Percentiles rank a stretch among this genome's conserved stretches.
phyloP scores from a whole-genome alignment of 2,329 filamentous ascomycete genomes.

The Epichloe sp. region DNA sequence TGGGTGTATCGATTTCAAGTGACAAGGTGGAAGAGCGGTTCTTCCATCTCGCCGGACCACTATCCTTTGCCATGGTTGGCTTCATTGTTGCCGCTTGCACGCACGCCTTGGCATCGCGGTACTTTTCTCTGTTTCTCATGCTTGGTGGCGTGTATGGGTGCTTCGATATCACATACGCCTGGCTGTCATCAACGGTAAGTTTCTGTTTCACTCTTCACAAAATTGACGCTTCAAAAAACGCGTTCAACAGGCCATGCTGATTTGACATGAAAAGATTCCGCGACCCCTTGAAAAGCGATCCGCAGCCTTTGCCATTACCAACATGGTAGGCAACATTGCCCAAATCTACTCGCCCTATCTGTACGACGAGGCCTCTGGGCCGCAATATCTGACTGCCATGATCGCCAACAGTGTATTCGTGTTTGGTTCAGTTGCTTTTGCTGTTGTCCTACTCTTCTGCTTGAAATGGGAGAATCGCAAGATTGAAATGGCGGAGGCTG shows the following conservation, averaged over 20 bases:
- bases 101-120: neutral
- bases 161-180: conserved; percentile 4
- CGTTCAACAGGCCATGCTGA: neutral
- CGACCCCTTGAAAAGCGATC: conserved; percentile 5
- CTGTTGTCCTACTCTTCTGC: neutral
- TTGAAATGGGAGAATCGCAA: conserved; percentile 4
- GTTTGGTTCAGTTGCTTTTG: neutral
- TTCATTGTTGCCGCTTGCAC: conserved; percentile 59
- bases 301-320: conserved; percentile 3
- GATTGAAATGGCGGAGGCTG: conserved; percentile 1
- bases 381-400: conserved; percentile 5
- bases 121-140: conserved; percentile 5
- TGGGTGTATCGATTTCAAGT: conserved; percentile 54
- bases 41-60: conserved; percentile 50
- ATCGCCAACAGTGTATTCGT: conserved; percentile 4
- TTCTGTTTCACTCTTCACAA: neutral
- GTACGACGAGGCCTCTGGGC: conserved; percentile 1
- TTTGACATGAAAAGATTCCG: neutral
- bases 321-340: conserved; percentile 5
- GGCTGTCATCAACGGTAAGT: conserved; percentile 5
- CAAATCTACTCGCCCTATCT: conserved; percentile 5
- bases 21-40: conserved; percentile 59
- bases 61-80: conserved; percentile 46
- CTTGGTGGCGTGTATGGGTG: conserved; percentile 5
- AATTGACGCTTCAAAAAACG: neutral